These are phyloP conservation scores for Coemansia nantahalensis DNA, from an alignment of 192 early-diverging fungal species.

Conservation along the genomic window DNA sequence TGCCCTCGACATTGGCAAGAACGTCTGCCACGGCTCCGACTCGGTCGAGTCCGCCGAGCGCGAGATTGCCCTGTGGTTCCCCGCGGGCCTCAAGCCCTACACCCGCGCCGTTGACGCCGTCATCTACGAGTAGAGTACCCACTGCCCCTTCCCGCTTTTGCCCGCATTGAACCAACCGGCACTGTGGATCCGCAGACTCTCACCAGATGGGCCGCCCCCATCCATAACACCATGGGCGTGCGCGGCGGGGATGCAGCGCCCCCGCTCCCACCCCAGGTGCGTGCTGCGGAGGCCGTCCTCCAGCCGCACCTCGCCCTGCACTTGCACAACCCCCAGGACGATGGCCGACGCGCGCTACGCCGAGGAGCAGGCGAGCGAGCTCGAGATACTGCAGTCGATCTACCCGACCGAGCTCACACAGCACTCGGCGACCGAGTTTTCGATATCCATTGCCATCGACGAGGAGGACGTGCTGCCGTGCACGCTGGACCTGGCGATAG, in stretches of 20 bases:
- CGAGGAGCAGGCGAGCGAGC: conserved; percentile 76
- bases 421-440: conserved; percentile 58
- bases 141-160: no score
- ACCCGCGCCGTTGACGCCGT: conserved; percentile 59
- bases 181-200: no score
- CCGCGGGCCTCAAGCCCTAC: conserved; percentile 62
- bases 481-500: conserved; percentile 55
- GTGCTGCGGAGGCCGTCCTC: no score
- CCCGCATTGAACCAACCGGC: no score
- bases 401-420: conserved; percentile 74
- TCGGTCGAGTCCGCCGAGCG: conserved; percentile 82
- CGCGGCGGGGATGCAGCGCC: no score
- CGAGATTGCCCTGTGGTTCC: conserved; percentile 87
- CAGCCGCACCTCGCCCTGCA: no score
- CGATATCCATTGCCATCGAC: conserved; percentile 58
- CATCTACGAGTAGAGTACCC: conserved; percentile 75
- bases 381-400: conserved; percentile 79
- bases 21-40: conserved; percentile 95
- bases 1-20: conserved; percentile 76
- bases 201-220: no score
- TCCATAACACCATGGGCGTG: no score
- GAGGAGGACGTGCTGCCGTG: conserved; percentile 63
- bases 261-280: no score
- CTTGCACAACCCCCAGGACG: no score
- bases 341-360: conserved; percentile 61